Base-by-base conservation (phyloP, 129 eudicot species). In the Flaveria trinervia region DNA sequence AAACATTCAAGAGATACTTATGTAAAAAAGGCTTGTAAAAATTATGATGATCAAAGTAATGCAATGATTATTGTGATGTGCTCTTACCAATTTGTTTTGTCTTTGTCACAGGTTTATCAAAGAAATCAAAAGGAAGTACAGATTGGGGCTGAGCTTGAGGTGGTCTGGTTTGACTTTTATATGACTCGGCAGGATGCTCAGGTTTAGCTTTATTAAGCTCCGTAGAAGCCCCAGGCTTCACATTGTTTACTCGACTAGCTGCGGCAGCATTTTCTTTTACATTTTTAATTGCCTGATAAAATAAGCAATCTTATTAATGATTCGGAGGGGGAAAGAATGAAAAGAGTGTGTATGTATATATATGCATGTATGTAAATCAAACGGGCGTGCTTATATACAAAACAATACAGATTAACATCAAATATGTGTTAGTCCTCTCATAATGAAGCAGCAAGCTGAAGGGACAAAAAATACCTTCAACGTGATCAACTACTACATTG, bases 251-350 rank as follows among this genome's bases (percentile, higher is more conserved):
- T 64, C 69, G 82, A 66, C 82, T 72, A 79, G 76, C 80, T 62
- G 84, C 95, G 77, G 93, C 88, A 36, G 96, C 97, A 75, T 56
- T 88, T 57, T 92, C 97, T 85, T 88, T 95, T 46, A 91, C 64
- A 80, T 86, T 92, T 46, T 88, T 86, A 57, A 88, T 81, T 52
- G 99, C 99, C 99, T 95, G 91, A 57, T 17, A 39, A 86, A 65
- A 54, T 54, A 43, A 73, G 51, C 59, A 73, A 7, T 7, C 44
- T 44, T 65, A 7, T 28, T 80, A 23, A 33, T 60, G 18, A 3
- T 4, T 13, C 25, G 64, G 50, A 56, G 30, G 68, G 16, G 41
- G 13, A 39, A 50, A 12, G 68, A 56, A 61, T 4, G 16, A 70
- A 56, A 20, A 44, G 25, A 46, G 30, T 9, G 41, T 36, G 41